These are phyloP conservation scores for Yamadazyma ubonensis DNA, from an alignment of 805 yeast genomes.

Conservation along the genomic window DNA sequence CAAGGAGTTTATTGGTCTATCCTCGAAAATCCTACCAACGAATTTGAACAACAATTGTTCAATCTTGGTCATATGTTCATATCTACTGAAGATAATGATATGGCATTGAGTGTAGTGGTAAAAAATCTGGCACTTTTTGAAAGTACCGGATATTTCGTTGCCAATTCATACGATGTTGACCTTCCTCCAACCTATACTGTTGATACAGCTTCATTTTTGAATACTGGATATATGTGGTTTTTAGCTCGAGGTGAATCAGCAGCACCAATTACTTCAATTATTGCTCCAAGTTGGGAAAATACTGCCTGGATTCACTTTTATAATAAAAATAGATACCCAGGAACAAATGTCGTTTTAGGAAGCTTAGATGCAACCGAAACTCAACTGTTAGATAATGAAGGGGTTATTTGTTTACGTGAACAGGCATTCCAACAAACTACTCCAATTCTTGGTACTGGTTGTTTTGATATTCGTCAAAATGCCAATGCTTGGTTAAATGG, in stretches of 20 bases:
- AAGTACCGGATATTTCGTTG: conserved; percentile 17
- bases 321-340: conserved; percentile 8
- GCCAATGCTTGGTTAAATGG: conserved; percentile 13
- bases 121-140: background rate
- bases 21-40: conserved; percentile 19
- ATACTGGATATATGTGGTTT: conserved; percentile 19
- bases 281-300: conserved; percentile 14
- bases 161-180: conserved; percentile 16
- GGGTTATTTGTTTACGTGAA: conserved; percentile 26
- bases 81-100: conserved; percentile 11
- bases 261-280: conserved; percentile 15
- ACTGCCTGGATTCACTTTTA: conserved; percentile 17
- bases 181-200: conserved; percentile 16
- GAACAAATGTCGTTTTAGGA: conserved; percentile 16
- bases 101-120: conserved; percentile 15
- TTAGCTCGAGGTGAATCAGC: conserved; percentile 14
- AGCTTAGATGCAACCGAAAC: conserved; percentile 9
- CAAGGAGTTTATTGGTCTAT: conserved; percentile 26
- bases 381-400: conserved; percentile 19
- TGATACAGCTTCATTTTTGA: conserved; percentile 12
- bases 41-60: conserved; percentile 20
- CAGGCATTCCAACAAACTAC: conserved; percentile 18
- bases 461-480: conserved; percentile 18
- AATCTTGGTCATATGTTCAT: conserved; percentile 19
- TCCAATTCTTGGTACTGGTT: conserved; percentile 20